These are phyloP conservation scores for Termitomyces sp. DNA, from an alignment of 768 basidiomycete species.

Conservation along the genomic window DNA sequence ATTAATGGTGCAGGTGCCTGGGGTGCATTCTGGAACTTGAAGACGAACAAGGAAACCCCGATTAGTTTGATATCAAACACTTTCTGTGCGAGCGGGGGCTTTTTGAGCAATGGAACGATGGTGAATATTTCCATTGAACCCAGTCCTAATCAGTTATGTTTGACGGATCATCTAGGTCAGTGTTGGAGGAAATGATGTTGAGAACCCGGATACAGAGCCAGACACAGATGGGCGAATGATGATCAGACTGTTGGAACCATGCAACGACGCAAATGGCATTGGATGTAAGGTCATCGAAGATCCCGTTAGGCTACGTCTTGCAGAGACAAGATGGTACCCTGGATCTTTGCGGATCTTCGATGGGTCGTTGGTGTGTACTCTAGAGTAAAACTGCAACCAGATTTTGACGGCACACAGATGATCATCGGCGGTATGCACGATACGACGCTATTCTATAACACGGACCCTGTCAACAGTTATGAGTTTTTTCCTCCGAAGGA, in stretches of 20 bases:
- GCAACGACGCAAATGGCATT: conserved; percentile 19
- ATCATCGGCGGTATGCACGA: conserved; percentile 17
- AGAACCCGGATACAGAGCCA: conserved; percentile 17
- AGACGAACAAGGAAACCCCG: conserved; percentile 30
- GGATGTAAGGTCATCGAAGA: conserved; percentile 32
- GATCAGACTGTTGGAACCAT: conserved; percentile 33
- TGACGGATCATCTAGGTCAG: conserved; percentile 19
- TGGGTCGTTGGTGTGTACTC: conserved; percentile 21
- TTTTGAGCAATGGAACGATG: conserved; percentile 33
- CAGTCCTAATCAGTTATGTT: background rate
- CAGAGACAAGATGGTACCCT: conserved; percentile 35
- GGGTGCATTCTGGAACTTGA: conserved; percentile 37
- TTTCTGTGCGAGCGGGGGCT: conserved; percentile 38
- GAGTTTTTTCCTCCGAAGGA: conserved; percentile 28
- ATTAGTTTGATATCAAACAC: conserved; percentile 30
- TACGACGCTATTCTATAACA: conserved; percentile 30
- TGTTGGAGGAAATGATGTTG: conserved; percentile 24
- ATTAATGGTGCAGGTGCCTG: conserved; percentile 39
- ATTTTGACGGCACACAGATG: conserved; percentile 21
- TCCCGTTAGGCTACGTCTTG: conserved; percentile 25
- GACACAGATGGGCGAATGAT: conserved; percentile 26
- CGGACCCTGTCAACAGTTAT: conserved; percentile 50
- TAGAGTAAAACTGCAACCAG: background rate
- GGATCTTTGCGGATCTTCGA: conserved; percentile 28
- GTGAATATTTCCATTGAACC: background rate